phyloP scores from a whole-genome alignment of 169 alveolate genomes.

The Cryptosporidium xiaoi region DNA sequence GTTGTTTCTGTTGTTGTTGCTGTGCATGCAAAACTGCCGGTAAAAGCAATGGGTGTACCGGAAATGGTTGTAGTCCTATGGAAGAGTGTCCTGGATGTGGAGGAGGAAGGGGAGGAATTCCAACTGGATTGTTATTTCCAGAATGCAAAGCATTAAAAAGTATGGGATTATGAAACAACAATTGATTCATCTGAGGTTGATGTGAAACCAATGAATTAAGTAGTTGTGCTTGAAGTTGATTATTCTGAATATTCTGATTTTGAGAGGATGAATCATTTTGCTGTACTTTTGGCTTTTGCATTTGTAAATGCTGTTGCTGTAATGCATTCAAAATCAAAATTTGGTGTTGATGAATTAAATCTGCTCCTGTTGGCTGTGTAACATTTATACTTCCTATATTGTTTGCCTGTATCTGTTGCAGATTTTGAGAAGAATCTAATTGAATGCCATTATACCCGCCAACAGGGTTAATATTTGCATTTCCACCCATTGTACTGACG shows the following conservation, averaged over 20 bases:
- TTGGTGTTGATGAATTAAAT: constrained; percentile 43
- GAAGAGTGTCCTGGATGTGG: constrained; percentile 6
- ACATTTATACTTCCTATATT: not conserved
- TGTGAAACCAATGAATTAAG: constrained; percentile 14
- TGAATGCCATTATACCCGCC: not conserved
- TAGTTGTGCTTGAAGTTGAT: constrained; percentile 30
- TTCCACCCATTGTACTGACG: not conserved
- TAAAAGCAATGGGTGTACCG: constrained; percentile 29
- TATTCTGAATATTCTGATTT: not conserved
- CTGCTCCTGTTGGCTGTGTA: not conserved
- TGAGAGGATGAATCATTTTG: not conserved
- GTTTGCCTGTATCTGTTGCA: not conserved
- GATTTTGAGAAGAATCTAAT: not conserved
- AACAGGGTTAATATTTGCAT: not conserved
- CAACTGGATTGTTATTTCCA: constrained; percentile 25
- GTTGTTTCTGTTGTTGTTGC: constrained; percentile 21
- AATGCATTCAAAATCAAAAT: constrained; percentile 42
- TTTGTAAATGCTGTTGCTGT: constrained; percentile 50
- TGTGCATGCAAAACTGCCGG: constrained; percentile 61
- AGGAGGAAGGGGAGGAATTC: constrained; percentile 23
- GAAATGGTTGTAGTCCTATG: constrained; percentile 50
- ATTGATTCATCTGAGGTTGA: constrained; percentile 39
- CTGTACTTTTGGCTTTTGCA: constrained; percentile 20
- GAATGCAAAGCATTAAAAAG: constrained; percentile 23
- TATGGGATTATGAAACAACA: constrained; percentile 57